Percentiles rank a stretch among this genome's conserved stretches.
Conservation (phyloP, 768 basidiomycete species). For the Rossbeevera mucosa region DNA sequence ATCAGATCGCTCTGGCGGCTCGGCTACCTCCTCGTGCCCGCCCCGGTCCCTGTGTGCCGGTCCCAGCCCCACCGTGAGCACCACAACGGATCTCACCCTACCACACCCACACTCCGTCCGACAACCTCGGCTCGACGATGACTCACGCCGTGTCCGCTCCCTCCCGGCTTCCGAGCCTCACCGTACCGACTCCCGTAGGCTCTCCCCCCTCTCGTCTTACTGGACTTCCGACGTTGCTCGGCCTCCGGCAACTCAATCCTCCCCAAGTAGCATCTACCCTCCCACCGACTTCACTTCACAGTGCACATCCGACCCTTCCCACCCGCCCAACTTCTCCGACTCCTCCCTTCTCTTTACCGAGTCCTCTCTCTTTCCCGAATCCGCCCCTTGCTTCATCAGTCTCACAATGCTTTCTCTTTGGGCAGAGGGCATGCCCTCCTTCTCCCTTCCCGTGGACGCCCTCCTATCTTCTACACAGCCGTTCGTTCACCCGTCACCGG, state of each 20-base stretch:
- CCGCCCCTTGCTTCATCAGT: slow-evolving; percentile 34
- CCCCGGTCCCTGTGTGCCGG: slow-evolving; percentile 25
- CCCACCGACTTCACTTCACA: slow-evolving; percentile 20
- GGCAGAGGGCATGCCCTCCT: slow-evolving; percentile 67
- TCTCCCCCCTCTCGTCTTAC: slow-evolving; percentile 29
- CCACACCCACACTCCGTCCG: slow-evolving; percentile 20
- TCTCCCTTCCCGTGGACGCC: slow-evolving; percentile 55
- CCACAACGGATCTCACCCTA: slow-evolving; percentile 25
- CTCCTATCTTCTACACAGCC: slow-evolving; percentile 39
- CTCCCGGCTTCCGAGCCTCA: slow-evolving; percentile 27
- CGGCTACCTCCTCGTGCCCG: slow-evolving; percentile 24
- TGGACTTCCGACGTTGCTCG: slow-evolving; percentile 26
- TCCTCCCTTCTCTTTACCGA: slow-evolving; percentile 27
- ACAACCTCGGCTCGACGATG: slow-evolving; percentile 24
- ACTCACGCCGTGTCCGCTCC: slow-evolving; percentile 29
- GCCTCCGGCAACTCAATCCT: slow-evolving; percentile 23
- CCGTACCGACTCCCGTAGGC: slow-evolving; percentile 30
- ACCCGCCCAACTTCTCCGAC: slow-evolving; percentile 23
- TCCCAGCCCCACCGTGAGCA: slow-evolving; percentile 19
- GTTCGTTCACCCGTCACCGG: slow-evolving; percentile 33
- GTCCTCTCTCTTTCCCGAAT: slow-evolving; percentile 26
- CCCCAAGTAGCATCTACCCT: slow-evolving; percentile 24
- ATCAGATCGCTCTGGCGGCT: slow-evolving; percentile 30
- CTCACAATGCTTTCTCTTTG: slow-evolving; percentile 44
- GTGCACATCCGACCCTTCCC: slow-evolving; percentile 22